Conservation (phyloP, 345 rosid species). For the Linum trigynum region DNA sequence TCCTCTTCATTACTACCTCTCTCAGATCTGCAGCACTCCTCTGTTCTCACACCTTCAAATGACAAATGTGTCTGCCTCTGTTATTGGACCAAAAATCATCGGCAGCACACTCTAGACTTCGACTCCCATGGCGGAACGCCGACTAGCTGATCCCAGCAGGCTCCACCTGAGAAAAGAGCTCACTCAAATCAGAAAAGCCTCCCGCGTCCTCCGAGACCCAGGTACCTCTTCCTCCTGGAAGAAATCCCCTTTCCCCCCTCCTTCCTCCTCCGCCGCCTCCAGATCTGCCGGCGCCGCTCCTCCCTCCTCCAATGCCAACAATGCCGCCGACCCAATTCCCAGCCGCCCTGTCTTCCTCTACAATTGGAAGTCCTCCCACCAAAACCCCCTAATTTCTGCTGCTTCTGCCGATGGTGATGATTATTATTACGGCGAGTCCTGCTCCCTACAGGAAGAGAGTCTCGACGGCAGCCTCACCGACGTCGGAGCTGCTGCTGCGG, state of each 20-base stretch:
- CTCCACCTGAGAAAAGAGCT: slow-evolving; percentile 80
- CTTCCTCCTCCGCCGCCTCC: slow-evolving; percentile 55
- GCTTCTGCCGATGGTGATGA: not conserved
- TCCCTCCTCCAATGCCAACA: slow-evolving; percentile 16
- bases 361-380: slow-evolving; percentile 9
- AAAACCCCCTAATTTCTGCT: not conserved
- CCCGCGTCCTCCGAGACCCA: slow-evolving; percentile 83
- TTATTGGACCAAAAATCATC: no score
- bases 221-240: slow-evolving; percentile 80
- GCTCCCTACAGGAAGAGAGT: slow-evolving; percentile 33
- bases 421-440: slow-evolving; percentile 3
- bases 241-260: not conserved
- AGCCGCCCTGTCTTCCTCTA: slow-evolving; percentile 20
- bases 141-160: slow-evolving; percentile 61
- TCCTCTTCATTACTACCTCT: not conserved
- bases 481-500: slow-evolving; percentile 46
- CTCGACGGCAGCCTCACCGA: slow-evolving; percentile 61
- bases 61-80: no score
- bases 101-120: not conserved
- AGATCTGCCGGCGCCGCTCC: slow-evolving; percentile 32
- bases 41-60: no score
- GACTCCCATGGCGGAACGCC: slow-evolving; percentile 31
- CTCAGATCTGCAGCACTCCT: no score
- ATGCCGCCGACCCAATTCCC: slow-evolving; percentile 13
- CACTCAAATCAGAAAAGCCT: slow-evolving; percentile 82